These are phyloP conservation scores for Talaromyces amestolkiae DNA, from an alignment of 2,329 filamentous ascomycete genomes.

Conservation along the genomic window DNA sequence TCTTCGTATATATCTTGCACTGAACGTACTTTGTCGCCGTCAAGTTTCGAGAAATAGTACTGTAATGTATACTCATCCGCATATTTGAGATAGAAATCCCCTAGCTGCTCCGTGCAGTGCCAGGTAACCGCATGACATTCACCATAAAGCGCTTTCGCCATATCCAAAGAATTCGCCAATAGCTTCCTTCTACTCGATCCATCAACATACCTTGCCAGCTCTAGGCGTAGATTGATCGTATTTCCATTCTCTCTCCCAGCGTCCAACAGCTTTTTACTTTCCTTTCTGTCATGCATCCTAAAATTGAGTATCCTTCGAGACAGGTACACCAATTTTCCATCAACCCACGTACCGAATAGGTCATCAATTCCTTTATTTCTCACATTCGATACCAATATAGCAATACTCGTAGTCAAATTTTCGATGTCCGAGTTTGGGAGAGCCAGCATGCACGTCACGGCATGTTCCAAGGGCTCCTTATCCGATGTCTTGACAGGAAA, in stretches of 20 bases:
- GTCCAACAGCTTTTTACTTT: neutral
- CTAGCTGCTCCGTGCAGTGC: constrained; percentile 4
- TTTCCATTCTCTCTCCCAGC: constrained; percentile 1
- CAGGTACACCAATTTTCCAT: constrained; percentile 2
- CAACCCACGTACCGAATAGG: neutral
- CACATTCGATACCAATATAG: constrained; percentile 1
- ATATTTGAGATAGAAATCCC: neutral
- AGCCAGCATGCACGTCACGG: neutral
- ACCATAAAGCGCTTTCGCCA: constrained; percentile 8
- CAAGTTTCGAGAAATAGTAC: neutral
- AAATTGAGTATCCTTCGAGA: neutral
- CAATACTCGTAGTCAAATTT: neutral
- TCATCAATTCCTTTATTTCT: neutral
- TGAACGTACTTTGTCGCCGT: neutral
- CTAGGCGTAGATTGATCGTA: constrained; percentile 6
- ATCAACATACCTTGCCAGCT: neutral
- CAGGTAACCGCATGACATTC: constrained; percentile 8
- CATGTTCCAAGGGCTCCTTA: constrained; percentile 11
- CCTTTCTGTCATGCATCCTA: neutral
- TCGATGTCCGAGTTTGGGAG: constrained; percentile 12
- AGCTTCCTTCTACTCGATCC: neutral
- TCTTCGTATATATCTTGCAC: constrained; percentile 9
- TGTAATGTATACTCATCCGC: neutral
- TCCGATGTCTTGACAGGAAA: neutral
- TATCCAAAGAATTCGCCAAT: neutral